Evolutionary conservation across 257 asterid genomes (phyloP).

Genomic region (Leonotis leonurus): DNA sequence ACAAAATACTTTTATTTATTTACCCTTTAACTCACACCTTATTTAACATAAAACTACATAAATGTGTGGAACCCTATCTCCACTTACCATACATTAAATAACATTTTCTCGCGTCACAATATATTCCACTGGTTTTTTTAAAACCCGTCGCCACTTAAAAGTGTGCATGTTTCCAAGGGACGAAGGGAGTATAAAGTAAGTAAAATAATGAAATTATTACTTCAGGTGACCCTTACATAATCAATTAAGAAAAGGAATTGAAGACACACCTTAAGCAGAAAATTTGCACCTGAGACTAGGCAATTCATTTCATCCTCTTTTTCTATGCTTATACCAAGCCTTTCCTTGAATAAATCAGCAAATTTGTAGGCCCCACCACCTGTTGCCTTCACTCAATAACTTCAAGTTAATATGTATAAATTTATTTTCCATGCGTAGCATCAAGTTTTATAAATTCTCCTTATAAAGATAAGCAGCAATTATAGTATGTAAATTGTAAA

Average conservation of each 20-base stretch:
- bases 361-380: constrained; percentile 97
- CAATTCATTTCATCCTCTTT: constrained; percentile 98
- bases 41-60: too few relatives aligned
- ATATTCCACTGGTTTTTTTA: too few relatives aligned
- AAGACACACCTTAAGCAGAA: constrained; percentile 77
- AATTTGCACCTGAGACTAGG: constrained; percentile 95
- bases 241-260: constrained; percentile 8
- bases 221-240: background rate
- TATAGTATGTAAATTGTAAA: background rate
- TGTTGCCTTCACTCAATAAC: constrained; percentile 71
- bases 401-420: constrained; percentile 16
- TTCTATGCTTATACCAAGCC: constrained; percentile 95
- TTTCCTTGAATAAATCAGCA: constrained; percentile 88
- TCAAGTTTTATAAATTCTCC: background rate
- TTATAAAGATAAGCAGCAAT: background rate
- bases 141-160: too few relatives aligned
- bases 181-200: too few relatives aligned
- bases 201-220: too few relatives aligned
- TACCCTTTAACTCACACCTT: too few relatives aligned
- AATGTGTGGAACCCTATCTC: too few relatives aligned
- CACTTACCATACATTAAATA: too few relatives aligned
- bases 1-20: too few relatives aligned
- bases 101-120: too few relatives aligned
- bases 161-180: too few relatives aligned
- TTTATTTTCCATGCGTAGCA: background rate